These are phyloP conservation scores for Medicago ruthenica DNA, from an alignment of 306 rosid species.

Conservation along the genomic window DNA sequence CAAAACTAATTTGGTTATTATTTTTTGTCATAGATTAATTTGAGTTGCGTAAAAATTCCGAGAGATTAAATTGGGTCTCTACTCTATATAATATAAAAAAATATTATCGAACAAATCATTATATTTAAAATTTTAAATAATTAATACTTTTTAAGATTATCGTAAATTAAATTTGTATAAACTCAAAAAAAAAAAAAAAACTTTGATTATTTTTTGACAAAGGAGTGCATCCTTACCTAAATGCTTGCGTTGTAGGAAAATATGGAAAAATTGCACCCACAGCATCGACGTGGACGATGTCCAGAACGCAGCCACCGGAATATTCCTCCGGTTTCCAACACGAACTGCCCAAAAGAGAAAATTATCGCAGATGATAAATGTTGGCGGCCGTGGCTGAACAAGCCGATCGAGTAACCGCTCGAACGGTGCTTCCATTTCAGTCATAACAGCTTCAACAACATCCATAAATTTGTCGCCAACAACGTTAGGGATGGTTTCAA, in stretches of 20 bases:
- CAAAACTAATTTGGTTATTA: too few species aligned
- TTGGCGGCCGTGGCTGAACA: conserved; percentile 5
- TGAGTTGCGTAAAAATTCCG: too few species aligned
- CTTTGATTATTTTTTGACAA: too few species aligned
- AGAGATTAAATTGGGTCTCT: too few species aligned
- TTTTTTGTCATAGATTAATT: too few species aligned
- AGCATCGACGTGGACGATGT: conserved; percentile 44
- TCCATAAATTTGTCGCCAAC: conserved; percentile 15
- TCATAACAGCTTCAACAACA: conserved; percentile 49
- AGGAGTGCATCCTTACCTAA: conserved; percentile 29
- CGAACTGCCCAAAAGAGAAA: conserved; percentile 42
- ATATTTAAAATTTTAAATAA: too few species aligned
- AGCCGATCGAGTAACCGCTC: conserved; percentile 47
- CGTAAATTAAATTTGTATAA: too few species aligned
- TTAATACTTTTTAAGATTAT: too few species aligned
- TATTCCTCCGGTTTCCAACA: conserved; percentile 46
- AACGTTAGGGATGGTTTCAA: conserved; percentile 47
- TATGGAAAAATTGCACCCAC: conserved; percentile 34
- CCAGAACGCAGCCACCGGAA: conserved; percentile 57
- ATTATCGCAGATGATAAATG: conserved; percentile 43
- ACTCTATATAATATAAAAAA: too few species aligned
- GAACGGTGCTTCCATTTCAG: conserved; percentile 57
- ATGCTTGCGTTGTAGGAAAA: conserved; percentile 10
- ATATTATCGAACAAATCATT: too few species aligned
- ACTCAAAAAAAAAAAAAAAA: too few species aligned